Conservation (phyloP, 148 eudicot genomes). For the Nepenthes mirabilis region DNA sequence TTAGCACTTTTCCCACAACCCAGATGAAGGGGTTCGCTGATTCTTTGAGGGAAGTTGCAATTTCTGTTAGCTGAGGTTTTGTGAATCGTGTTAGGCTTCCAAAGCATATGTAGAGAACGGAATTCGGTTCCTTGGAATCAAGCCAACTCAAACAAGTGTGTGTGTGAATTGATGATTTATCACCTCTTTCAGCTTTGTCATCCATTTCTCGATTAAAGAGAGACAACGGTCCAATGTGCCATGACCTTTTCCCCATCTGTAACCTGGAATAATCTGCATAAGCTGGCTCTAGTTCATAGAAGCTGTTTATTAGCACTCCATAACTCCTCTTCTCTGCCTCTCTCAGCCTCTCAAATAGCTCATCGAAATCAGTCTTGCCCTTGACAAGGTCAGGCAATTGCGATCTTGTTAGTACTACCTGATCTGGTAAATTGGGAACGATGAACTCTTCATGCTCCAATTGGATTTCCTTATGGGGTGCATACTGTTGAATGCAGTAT, state of each 20-base stretch:
- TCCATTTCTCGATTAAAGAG: constrained; percentile 16
- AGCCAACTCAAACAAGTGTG: constrained; percentile 33
- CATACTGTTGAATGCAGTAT: constrained; percentile 15
- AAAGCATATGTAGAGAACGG: constrained; percentile 40
- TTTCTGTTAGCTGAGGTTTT: constrained; percentile 23
- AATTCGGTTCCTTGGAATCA: constrained; percentile 12
- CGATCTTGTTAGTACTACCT: constrained; percentile 23
- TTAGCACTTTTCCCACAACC: constrained; percentile 32
- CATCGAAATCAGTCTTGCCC: constrained; percentile 20
- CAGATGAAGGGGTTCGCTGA: constrained; percentile 24
- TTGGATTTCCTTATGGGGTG: constrained; percentile 15
- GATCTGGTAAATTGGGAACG: constrained; percentile 27
- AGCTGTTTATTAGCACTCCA: constrained; percentile 41
- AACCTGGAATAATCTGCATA: constrained; percentile 30
- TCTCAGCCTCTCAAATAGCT: constrained; percentile 27
- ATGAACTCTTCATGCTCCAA: constrained; percentile 23
- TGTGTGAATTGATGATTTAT: constrained; percentile 7
- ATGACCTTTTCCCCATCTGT: constrained; percentile 28
- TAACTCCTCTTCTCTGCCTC: constrained; percentile 36
- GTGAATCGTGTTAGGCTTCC: constrained; percentile 41
- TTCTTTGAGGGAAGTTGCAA: constrained; percentile 29
- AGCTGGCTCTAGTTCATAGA: constrained; percentile 28
- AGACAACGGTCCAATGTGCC: constrained; percentile 44
- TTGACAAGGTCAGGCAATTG: constrained; percentile 42
- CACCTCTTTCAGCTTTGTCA: constrained; percentile 20